phyloP scores from a whole-genome alignment of 331 rosid genomes.

The Pyracantha coccinea region DNA sequence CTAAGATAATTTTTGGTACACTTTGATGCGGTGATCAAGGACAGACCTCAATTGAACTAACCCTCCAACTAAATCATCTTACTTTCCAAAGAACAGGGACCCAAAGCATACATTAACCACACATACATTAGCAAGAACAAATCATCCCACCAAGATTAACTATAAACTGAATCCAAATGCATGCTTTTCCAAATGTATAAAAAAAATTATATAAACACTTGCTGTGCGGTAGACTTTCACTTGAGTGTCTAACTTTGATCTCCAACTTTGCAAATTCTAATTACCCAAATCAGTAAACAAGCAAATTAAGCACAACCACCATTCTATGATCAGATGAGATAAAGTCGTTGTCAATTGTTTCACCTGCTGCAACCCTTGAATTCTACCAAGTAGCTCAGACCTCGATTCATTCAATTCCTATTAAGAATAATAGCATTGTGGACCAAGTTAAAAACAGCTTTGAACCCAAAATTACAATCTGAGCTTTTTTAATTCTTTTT shows the following conservation, averaged over 20 bases:
- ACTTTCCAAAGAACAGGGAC: not conserved
- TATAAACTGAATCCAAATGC: not conserved
- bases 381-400: constrained; percentile 69
- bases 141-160: not conserved
- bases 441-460: too few relatives aligned
- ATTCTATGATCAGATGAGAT: not conserved
- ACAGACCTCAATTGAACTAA: not conserved
- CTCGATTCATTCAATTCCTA: constrained; percentile 60
- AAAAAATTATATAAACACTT: constrained; percentile 23
- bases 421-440: too few relatives aligned
- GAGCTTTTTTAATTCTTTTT: too few relatives aligned
- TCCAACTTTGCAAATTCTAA: constrained; percentile 94
- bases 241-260: constrained; percentile 80
- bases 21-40: not conserved
- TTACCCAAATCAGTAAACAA: not conserved
- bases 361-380: constrained; percentile 85
- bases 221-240: constrained; percentile 76
- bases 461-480: too few relatives aligned
- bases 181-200: not conserved
- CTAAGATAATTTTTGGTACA: not conserved
- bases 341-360: not conserved
- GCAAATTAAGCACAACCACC: not conserved
- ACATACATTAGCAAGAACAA: not conserved
- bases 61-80: not conserved
- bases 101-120: not conserved